These are phyloP conservation scores for Aspergillus sp. DNA, from an alignment of 2,329 filamentous ascomycete genomes.

Conservation along the genomic window DNA sequence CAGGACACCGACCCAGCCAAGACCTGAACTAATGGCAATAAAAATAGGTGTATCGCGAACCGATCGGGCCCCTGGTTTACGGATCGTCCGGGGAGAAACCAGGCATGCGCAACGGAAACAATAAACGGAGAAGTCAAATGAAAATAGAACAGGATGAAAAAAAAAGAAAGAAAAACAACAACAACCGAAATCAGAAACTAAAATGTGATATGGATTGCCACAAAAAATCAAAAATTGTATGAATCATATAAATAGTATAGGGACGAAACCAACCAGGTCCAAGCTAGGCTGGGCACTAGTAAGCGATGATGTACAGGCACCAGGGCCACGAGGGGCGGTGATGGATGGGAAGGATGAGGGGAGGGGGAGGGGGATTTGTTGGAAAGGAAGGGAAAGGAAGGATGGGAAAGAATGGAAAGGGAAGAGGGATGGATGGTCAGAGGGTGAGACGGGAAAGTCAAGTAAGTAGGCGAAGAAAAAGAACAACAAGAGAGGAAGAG, in stretches of 20 bases:
- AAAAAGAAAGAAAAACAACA: background rate
- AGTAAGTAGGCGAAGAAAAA: constrained; percentile 12
- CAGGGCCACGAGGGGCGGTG: constrained; percentile 13
- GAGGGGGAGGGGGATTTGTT: constrained; percentile 6
- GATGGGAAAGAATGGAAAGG: constrained; percentile 17
- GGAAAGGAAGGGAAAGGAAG: background rate
- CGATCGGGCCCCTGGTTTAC: constrained; percentile 12
- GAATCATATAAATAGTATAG: constrained; percentile 2
- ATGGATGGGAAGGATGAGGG: constrained; percentile 5
- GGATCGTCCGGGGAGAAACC: constrained; percentile 9
- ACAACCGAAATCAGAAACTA: background rate
- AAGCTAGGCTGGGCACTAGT: constrained; percentile 11
- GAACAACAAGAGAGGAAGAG: constrained; percentile 8
- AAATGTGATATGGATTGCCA: background rate
- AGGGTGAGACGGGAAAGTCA: background rate
- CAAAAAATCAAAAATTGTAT: background rate
- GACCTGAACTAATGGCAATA: constrained; percentile 21
- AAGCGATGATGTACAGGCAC: constrained; percentile 19
- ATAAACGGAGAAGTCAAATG: background rate
- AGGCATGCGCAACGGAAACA: constrained; percentile 4
- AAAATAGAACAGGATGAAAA: constrained; percentile 18
- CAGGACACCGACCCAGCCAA: constrained; percentile 22
- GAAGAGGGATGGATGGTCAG: constrained; percentile 5
- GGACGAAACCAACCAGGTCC: background rate
- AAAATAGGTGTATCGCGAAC: constrained; percentile 10